Evolutionary conservation across 768 basidiomycete species (phyloP).

Genomic region (Boletellus sp.): DNA sequence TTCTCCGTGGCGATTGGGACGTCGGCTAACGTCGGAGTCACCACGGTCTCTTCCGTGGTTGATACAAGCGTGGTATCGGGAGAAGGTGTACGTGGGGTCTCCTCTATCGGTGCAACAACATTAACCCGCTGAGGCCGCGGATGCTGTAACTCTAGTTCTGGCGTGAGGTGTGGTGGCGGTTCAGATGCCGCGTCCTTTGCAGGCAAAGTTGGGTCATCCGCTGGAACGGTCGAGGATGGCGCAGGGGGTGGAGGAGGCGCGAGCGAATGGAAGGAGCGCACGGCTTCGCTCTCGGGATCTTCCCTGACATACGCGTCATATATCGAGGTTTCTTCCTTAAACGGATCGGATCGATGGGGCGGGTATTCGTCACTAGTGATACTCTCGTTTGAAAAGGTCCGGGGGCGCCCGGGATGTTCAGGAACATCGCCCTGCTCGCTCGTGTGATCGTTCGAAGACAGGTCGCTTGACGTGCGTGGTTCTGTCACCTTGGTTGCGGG

Average conservation of each 20-base stretch:
- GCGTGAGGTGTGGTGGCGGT: conserved; percentile 32
- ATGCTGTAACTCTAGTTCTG: conserved; percentile 51
- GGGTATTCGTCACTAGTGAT: conserved; percentile 39
- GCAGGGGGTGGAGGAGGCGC: conserved; percentile 18
- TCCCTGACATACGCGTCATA: conserved; percentile 76
- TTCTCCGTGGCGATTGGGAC: conserved; percentile 18
- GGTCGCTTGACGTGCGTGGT: conserved; percentile 63
- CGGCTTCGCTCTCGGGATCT: conserved; percentile 45
- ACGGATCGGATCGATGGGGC: conserved; percentile 60
- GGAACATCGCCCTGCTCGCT: conserved; percentile 63
- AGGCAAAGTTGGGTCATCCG: conserved; percentile 10
- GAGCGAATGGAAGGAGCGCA: conserved; percentile 19
- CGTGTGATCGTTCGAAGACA: conserved; percentile 49
- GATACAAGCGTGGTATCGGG: conserved; percentile 38
- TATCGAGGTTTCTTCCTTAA: conserved; percentile 77
- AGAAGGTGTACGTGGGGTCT: conserved; percentile 58
- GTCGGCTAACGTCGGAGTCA: conserved; percentile 23
- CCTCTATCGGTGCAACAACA: conserved; percentile 30
- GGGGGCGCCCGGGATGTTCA: conserved; percentile 33
- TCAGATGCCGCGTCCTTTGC: conserved; percentile 14
- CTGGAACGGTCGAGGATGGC: conserved; percentile 23
- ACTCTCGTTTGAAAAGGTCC: conserved; percentile 37
- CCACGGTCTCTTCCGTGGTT: conserved; percentile 26
- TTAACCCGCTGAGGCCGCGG: conserved; percentile 58
- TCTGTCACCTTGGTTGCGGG: conserved; percentile 32